Evolutionary conservation across 257 asterid species (phyloP).

Genomic region (Rauvolfia tetraphylla): DNA sequence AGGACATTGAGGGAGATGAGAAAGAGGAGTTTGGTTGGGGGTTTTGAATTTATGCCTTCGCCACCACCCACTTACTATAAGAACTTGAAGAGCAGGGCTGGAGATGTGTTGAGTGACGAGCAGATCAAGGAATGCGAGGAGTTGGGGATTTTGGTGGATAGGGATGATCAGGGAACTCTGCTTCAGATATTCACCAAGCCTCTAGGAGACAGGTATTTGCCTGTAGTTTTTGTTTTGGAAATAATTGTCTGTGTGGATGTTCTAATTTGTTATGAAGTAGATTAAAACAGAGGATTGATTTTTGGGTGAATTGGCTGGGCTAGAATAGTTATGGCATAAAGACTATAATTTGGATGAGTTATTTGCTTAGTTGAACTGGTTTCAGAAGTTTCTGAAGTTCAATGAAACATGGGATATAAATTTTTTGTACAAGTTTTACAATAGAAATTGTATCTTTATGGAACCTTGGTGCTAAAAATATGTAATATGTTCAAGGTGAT

Average conservation of each 20-base stretch:
- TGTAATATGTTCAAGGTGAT: too few species aligned
- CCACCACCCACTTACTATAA: constrained; percentile 80
- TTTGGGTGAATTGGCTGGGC: not conserved
- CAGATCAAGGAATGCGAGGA: constrained; percentile 85
- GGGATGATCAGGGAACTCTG: constrained; percentile 96
- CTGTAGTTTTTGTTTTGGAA: not conserved
- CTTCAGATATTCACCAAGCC: constrained; percentile 98
- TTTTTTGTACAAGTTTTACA: not conserved
- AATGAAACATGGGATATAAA: not conserved
- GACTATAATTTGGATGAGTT: not conserved
- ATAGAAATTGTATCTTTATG: not conserved
- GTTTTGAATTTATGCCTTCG: constrained; percentile 92
- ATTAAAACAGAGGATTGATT: too few species aligned
- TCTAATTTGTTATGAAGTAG: not conserved
- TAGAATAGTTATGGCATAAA: not conserved
- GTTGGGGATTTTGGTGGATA: constrained; percentile 88
- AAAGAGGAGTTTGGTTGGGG: constrained; percentile 80
- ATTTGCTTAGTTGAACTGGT: not conserved
- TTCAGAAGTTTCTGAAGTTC: not conserved
- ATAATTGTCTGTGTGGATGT: not conserved
- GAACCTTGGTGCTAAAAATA: too few species aligned
- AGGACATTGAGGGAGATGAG: constrained; percentile 82
- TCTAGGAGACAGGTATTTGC: constrained; percentile 72
- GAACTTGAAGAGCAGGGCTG: constrained; percentile 65
- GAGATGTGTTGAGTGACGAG: constrained; percentile 67